Evolutionary conservation across 2,329 filamentous ascomycete species (phyloP).

Genomic region (Neofusicoccum laricinum): DNA sequence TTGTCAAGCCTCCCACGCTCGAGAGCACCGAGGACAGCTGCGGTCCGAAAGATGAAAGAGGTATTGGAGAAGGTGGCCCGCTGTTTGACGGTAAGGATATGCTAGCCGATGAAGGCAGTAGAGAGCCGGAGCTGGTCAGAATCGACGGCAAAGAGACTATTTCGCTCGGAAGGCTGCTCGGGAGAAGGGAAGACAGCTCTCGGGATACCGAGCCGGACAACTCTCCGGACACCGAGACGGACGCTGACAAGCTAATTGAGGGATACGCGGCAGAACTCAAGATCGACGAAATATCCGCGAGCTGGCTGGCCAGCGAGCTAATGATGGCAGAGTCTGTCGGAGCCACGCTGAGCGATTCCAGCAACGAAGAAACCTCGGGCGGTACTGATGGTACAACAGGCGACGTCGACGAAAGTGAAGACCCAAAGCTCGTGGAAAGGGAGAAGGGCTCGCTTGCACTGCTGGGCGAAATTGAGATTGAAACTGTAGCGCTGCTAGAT

Average conservation of each 20-base stretch:
- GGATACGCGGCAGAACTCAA: neutral
- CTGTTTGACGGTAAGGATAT: neutral
- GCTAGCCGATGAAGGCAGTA: neutral
- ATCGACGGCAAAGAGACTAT: too few relatives aligned
- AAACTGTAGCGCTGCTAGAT: too few relatives aligned
- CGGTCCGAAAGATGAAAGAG: neutral
- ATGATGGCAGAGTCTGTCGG: neutral
- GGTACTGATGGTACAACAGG: neutral
- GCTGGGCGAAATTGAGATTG: too few relatives aligned
- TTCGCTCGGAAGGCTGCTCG: neutral
- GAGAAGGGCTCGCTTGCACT: too few relatives aligned
- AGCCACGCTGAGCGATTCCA: neutral
- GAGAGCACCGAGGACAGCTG: neutral
- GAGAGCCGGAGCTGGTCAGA: too few relatives aligned
- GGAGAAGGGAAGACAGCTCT: neutral
- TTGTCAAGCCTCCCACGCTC: neutral
- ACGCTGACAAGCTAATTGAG: neutral
- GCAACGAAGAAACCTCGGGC: neutral
- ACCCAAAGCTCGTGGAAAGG: too few relatives aligned
- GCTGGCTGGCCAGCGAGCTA: neutral
- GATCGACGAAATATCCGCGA: neutral
- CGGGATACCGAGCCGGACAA: neutral
- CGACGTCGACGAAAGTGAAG: neutral
- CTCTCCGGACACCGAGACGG: neutral
- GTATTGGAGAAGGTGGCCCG: neutral